A percentile compares a stretch with the other conserved stretches of the same genome.
Conservation (phyloP, 257 asterid species). For the Eustoma russellianum region DNA sequence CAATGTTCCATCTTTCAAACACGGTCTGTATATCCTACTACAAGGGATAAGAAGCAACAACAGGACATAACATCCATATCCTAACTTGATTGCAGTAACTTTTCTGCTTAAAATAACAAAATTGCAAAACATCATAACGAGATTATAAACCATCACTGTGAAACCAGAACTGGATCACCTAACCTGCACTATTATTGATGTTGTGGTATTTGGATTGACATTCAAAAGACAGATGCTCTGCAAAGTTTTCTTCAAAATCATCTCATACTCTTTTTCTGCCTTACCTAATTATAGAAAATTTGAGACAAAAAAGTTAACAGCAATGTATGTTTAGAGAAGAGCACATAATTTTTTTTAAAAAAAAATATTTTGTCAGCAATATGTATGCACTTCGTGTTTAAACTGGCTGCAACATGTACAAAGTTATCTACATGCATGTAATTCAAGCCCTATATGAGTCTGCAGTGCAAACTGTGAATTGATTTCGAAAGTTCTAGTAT, state of each 20-base stretch:
- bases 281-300: constrained; percentile 41
- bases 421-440: no score
- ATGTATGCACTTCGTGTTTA: no score
- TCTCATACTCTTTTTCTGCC: constrained; percentile 80
- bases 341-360: no score
- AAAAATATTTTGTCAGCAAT: no score
- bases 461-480: no score
- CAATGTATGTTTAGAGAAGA: neutral
- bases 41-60: neutral
- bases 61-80: neutral
- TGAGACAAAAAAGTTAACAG: constrained; percentile 7
- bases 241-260: constrained; percentile 80
- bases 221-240: constrained; percentile 68
- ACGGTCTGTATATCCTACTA: neutral
- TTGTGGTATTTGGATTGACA: constrained; percentile 88
- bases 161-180: neutral
- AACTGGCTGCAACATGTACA: no score
- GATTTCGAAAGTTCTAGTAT: no score
- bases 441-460: no score
- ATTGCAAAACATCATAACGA: neutral
- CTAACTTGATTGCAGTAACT: neutral
- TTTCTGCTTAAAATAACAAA: neutral
- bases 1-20: no score
- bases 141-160: neutral
- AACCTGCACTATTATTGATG: constrained; percentile 82